These are phyloP conservation scores for Coemansia sp. DNA, from an alignment of 192 early-diverging fungal genomes.

Conservation along the genomic window DNA sequence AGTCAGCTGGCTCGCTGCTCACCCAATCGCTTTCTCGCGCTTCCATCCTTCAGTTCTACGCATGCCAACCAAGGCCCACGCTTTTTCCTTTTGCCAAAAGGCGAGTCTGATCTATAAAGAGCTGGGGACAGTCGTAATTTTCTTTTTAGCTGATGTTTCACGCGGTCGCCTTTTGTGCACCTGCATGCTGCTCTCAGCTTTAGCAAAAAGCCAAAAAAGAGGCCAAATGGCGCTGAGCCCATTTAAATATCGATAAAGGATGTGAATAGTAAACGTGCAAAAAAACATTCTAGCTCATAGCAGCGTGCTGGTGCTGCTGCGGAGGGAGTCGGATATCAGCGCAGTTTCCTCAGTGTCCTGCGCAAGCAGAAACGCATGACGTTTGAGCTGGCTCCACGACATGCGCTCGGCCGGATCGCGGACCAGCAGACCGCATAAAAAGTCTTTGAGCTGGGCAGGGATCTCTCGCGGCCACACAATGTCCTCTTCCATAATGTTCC, in stretches of 20 bases:
- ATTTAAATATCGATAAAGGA: no score
- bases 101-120: constrained; percentile 2
- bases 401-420: constrained; percentile 29
- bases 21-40: constrained; percentile 1
- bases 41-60: not conserved
- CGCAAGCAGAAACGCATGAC: constrained; percentile 34
- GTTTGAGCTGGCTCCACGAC: constrained; percentile 30
- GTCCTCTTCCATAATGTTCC: constrained; percentile 51
- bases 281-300: not conserved
- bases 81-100: constrained; percentile 15
- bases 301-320: constrained; percentile 11
- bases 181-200: constrained; percentile 1
- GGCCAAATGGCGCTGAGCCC: not conserved
- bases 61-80: constrained; percentile 2
- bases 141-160: not conserved
- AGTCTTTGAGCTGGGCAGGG: constrained; percentile 39
- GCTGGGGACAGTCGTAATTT: not conserved
- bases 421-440: constrained; percentile 41
- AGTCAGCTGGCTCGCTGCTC: constrained; percentile 7
- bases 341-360: constrained; percentile 36
- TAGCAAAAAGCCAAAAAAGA: constrained; percentile 1
- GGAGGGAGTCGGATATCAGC: not conserved
- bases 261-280: not conserved
- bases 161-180: not conserved
- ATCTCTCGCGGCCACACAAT: constrained; percentile 55